Evolutionary conservation across 164 flowering plant species (phyloP), one percentile per base, ranked within the genome.

Genomic region (Vitis labrusca): DNA sequence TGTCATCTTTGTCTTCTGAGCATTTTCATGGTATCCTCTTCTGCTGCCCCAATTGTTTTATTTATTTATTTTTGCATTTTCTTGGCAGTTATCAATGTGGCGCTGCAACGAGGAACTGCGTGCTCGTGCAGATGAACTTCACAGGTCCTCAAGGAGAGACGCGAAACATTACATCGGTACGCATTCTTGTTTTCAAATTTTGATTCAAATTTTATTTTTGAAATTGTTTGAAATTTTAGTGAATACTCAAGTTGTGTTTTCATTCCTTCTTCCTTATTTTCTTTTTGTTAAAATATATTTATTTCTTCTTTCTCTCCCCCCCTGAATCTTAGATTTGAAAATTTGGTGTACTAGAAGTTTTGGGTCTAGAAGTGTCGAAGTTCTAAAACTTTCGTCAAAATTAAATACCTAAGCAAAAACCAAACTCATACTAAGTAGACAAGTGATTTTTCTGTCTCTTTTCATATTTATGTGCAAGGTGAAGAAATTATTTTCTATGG

Each of bases 91-190:
- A 66, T 85, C 89, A 3, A 85, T 85, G 89, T 85, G 89, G 87
- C 85, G 87, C 16, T 84, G 89, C 81, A 84, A 17, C 68, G 87
- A 82, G 49, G 89, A 85, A 74, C 84, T 84, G 7, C 84, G 84
- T 15, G 75, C 13, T 29, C 84, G 79, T 55, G 84, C 89, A 27
- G 69, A 78, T 53, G 83, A 76, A 64, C 82, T 84, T 54, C 85
- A 82, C 60, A 71, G 78, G 2, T 72, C 87, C 27, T 72, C 89
- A 50, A 91, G 67, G 80, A 89, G 78, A 74, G 96, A 89, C 64
- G 79, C 90, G 50, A 92, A 92, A 73, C 97, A 92, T 73, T 92
- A 83, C 72, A 92, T 92, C 68, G 97, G 97, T 90, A 70, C 12
- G 60, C 51, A 11, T 19, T 56, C 16, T 47, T 11, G 66, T 44